Evolutionary conservation across 2,329 filamentous ascomycete genomes (phyloP).

Genomic region (Sclerotinia borealis): DNA sequence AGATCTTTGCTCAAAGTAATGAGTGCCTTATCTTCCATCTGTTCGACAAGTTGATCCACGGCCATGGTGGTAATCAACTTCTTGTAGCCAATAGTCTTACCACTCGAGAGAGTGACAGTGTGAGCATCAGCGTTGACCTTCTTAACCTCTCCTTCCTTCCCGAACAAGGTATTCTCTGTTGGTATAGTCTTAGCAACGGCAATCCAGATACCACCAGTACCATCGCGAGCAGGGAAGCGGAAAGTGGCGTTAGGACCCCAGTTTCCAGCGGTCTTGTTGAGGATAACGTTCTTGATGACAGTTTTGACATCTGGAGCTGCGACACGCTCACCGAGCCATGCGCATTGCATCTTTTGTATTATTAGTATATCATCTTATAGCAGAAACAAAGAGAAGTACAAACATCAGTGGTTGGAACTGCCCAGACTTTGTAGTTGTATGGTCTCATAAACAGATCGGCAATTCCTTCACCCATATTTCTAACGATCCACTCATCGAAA

Average conservation of each 20-base stretch:
- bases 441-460: slow-evolving; percentile 97
- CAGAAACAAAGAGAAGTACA: not conserved
- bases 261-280: slow-evolving; percentile 92
- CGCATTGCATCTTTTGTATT: slow-evolving; percentile 83
- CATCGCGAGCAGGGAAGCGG: slow-evolving; percentile 91
- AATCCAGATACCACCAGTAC: slow-evolving; percentile 98
- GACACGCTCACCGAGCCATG: slow-evolving; percentile 97
- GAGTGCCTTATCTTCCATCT: slow-evolving; percentile 83
- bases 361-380: not conserved
- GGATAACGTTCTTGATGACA: slow-evolving; percentile 87
- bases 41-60: slow-evolving; percentile 79
- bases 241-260: slow-evolving; percentile 99
- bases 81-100: slow-evolving; percentile 82
- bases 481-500: slow-evolving; percentile 97
- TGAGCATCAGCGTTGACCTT: slow-evolving; percentile 85
- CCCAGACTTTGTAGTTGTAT: slow-evolving; percentile 99
- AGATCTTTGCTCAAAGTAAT: slow-evolving; percentile 79
- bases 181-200: slow-evolving; percentile 90
- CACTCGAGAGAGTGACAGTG: slow-evolving; percentile 73
- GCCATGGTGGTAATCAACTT: slow-evolving; percentile 96
- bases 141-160: slow-evolving; percentile 74
- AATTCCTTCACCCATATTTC: slow-evolving; percentile 83
- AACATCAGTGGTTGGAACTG: slow-evolving; percentile 94
- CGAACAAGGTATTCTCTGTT: slow-evolving; percentile 85
- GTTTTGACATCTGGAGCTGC: slow-evolving; percentile 93